Conservation (phyloP, 352 stramenopile genomes). For the Aphanomyces euteiches region DNA sequence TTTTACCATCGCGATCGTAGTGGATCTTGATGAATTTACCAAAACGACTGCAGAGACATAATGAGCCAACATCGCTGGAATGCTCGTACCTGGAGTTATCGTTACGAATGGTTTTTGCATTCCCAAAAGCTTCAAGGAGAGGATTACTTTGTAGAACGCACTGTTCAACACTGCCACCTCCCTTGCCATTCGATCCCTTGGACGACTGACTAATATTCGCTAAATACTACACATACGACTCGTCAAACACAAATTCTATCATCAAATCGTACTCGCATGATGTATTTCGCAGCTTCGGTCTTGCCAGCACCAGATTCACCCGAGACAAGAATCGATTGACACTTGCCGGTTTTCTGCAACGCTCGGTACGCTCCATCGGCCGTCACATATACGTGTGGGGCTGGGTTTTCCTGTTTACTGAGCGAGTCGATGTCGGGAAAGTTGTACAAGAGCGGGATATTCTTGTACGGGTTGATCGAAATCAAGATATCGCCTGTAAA, state of each 20-base stretch:
- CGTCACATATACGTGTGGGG: conserved; percentile 83
- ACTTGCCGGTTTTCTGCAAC: conserved; percentile 70
- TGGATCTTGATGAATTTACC: conserved; percentile 96
- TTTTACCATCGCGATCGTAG: conserved; percentile 88
- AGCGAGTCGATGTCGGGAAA: conserved; percentile 85
- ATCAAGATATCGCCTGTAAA: conserved; percentile 95
- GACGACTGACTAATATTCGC: conserved; percentile 88
- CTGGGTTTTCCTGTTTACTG: conserved; percentile 78
- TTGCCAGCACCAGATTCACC: conserved; percentile 85
- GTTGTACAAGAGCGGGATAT: conserved; percentile 89
- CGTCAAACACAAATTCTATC: not conserved
- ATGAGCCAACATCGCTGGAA: not conserved
- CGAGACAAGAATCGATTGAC: conserved; percentile 83
- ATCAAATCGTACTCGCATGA: conserved; percentile 66
- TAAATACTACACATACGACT: conserved; percentile 56
- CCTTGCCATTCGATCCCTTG: conserved; percentile 61
- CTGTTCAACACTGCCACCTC: conserved; percentile 71
- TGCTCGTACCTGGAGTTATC: conserved; percentile 79
- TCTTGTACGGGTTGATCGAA: conserved; percentile 96
- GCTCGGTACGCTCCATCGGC: conserved; percentile 79
- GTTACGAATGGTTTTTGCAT: conserved; percentile 93
- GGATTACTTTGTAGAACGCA: conserved; percentile 91
- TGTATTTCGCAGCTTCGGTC: conserved; percentile 89
- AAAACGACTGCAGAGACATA: conserved; percentile 70
- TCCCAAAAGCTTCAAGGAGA: conserved; percentile 90